Conservation (phyloP, 768 basidiomycete species). For the Gyrodon lividus region DNA sequence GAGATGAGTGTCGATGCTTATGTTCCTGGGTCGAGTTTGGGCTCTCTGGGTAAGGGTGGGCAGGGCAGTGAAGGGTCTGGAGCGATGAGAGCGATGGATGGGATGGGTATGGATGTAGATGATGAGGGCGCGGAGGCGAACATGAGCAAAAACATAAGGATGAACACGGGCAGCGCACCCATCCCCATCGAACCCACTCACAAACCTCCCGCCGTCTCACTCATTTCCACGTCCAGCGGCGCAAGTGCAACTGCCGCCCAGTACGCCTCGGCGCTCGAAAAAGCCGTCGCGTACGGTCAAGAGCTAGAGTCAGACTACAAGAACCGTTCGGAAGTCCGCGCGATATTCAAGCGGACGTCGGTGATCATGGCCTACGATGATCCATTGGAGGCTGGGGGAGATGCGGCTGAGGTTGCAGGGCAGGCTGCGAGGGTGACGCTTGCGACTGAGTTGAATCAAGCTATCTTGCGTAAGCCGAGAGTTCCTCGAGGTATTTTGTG, state of each 20-base stretch:
- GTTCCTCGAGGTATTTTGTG: neutral
- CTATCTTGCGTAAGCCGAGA: constrained; percentile 68
- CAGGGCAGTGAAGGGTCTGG: constrained; percentile 38
- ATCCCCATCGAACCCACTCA: constrained; percentile 32
- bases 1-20: constrained; percentile 30
- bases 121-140: constrained; percentile 33
- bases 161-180: constrained; percentile 21
- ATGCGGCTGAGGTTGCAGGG: constrained; percentile 66
- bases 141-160: constrained; percentile 9
- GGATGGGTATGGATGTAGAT: constrained; percentile 60
- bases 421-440: constrained; percentile 62
- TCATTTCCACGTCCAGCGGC: constrained; percentile 25
- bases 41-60: constrained; percentile 35
- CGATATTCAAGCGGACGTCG: constrained; percentile 71
- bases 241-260: constrained; percentile 32
- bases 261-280: constrained; percentile 59
- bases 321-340: constrained; percentile 59
- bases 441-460: constrained; percentile 77
- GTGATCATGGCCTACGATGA: constrained; percentile 79
- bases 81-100: constrained; percentile 38
- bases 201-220: constrained; percentile 27
- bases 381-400: constrained; percentile 64
- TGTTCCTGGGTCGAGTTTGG: constrained; percentile 22
- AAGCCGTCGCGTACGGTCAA: constrained; percentile 75
- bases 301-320: constrained; percentile 67